Base-by-base conservation (phyloP, 768 basidiomycete genomes). In the Xerocomellus dryophilus region DNA sequence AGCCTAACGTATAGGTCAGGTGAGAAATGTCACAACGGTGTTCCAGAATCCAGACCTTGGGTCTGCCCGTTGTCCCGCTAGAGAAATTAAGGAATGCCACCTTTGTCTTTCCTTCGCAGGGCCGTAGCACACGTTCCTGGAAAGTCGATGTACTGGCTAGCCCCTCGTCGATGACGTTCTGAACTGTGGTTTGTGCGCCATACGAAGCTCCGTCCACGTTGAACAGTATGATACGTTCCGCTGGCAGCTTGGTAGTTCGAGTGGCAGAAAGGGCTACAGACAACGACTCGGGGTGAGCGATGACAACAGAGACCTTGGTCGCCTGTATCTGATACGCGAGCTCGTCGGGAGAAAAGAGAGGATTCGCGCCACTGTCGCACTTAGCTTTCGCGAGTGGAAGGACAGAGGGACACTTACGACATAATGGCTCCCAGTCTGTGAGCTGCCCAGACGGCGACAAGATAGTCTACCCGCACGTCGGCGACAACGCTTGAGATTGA, bases 21-120 rank as follows among this genome's bases (percentile, higher is more conserved):
- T 7, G 27, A 47, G 5, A 41, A 46, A 21, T 7, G 5, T 25
- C 2, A 42, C 29, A 8, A 23, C 1, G 2, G 12, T 18, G 23
- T 15, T 18, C n/a, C 10, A 14, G 23, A 41, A 31, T 21, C 18
- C 56, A n/a, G 48, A 83, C 84, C 80, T 90, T 87, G 0, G 88
- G 88, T 55, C 74, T 80, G 1, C 88, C 88, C 2, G 88, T 90
- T 0, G 88, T 90, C 21, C 85, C 85, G 20, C 86, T 88, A 0
- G 86, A 88, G 63, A 89, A 89, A 63, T 78, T 82, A 25, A 88
- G 69, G 56, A 88, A 81, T 0, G 88, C 88, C 14, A 89, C 64
- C 64, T 86, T 90, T 11, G 78, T 84, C 68, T 75, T 86, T 17
- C 73, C 86, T 69, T 90, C 88, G 2, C 84, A 84, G 0, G 76